Base-by-base conservation (phyloP, 1,139 yeast species). In the Magnusiomyces fungicola region DNA sequence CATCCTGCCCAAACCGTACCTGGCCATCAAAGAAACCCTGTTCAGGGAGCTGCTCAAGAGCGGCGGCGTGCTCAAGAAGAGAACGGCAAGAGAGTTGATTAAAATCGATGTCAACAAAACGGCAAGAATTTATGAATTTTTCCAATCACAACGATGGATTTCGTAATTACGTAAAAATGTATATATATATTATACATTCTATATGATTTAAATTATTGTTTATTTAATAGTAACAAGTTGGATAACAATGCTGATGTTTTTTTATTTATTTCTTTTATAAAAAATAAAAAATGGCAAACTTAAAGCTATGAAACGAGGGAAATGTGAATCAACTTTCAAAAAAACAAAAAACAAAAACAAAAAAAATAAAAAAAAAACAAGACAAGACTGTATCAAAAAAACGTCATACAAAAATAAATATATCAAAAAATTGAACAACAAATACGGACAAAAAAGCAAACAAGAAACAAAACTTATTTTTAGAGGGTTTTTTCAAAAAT, bases 11-110 rank as follows among this genome's bases (percentile, higher is more conserved):
- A 92, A 92, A 64, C 96, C 97, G 1, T 92, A 90, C 62, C 71
- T 94, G 56, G 96, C 95, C 2, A 87, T 92, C 56, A 92, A 92
- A 63, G 95, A 88, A 63, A 82, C 89, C n/a, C 69, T 92, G 51
- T 88, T 92, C 73, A 79, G 94, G 58, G 97, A 90, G 63, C 80
- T 95, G 27, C 72, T 90, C 37, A 80, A 87, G 56, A 83, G 86
- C 43, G 95, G 95, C 43, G 97, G 97, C 7, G 69, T 76, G 4
- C 68, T 92, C 61, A 86, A 86, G 69, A 83, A 85, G 68, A 83
- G 86, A 61, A 83, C 85, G 43, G 94, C 95, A 7, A 75, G 90
- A 58, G 96, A 83, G 55, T 70, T 89, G 52, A 69, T 88, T 52
- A 86, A 88, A 61, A 83, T 92, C 52, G 98, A 94, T 62, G 84